Evolutionary conservation across 106 monocot species (phyloP).

Genomic region (Dendrobium huoshanense): DNA sequence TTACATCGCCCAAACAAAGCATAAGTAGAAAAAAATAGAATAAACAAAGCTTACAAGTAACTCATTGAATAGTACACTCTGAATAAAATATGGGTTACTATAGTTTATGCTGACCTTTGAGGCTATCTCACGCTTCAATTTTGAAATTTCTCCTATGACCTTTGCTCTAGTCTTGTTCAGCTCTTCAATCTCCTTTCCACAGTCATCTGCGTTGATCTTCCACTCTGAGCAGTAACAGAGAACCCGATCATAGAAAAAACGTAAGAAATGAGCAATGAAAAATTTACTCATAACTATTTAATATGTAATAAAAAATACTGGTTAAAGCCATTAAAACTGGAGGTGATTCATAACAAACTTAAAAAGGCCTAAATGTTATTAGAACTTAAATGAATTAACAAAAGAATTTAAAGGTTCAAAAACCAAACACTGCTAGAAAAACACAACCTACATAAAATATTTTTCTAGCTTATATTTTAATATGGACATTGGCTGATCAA

Average conservation of each 20-base stretch:
- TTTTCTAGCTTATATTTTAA: neutral
- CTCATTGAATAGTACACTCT: neutral
- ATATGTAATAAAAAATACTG: neutral
- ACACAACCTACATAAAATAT: neutral
- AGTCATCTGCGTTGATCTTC: conserved; percentile 81
- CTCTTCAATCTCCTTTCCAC: conserved; percentile 73
- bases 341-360: neutral
- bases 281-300: neutral
- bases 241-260: neutral
- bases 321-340: neutral
- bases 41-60: neutral
- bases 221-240: conserved; percentile 37
- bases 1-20: neutral
- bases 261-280: conserved; percentile 1
- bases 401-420: neutral
- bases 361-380: neutral
- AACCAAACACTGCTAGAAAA: neutral
- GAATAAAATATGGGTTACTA: neutral
- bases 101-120: conserved; percentile 50
- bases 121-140: conserved; percentile 75
- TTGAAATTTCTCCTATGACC: conserved; percentile 45
- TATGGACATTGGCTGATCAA: neutral
- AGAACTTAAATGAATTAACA: neutral
- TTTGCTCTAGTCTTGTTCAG: conserved; percentile 52
- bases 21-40: neutral